Evolutionary conservation across 495 filamentous ascomycete genomes (phyloP), one percentile per base, ranked within the genome.

Genomic region (Oidiodendron maius): DNA sequence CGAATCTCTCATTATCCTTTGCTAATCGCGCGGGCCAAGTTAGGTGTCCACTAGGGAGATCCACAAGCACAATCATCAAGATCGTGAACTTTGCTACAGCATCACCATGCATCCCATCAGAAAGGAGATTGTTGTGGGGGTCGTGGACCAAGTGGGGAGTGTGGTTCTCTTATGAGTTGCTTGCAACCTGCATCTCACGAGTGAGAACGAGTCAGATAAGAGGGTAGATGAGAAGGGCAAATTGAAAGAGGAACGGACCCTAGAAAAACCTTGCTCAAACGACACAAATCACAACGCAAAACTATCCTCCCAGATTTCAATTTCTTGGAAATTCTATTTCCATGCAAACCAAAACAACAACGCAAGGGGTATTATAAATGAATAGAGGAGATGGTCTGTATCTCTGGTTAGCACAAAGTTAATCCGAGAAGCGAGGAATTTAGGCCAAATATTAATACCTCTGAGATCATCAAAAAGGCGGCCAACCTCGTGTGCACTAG

Each of bases 1-100:
- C 58, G 58, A 61, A 61, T 61, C 48, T 61, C 58, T 61, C 54
- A 61, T 57, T 61, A 47, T 44, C n/a, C 26, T 41, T 42, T 44
- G 47, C 54, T 52, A 37, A 12, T 12, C 26, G 52, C 44, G 51
- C 54, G 53, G 58, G 54, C 54, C 37, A 44, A 35, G 54, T 47
- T 50, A 51, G 51, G 45, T 40, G 52, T 57, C 58, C 58, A 48
- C 54, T 51, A 60, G 51, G 54, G 51, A 57, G 30, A 13, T 46
- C 40, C 9, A 47, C 44, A 44, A 54, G 21, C 48, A 53, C 26
- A 39, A 57, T 41, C 58, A 49, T 56, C 53, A 52, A 59, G 48
- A 61, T 57, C 53, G 51, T 52, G 28, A 61, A 55, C 58, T 47
- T 39, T 44, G 48, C 54, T 57, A 49, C 47, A 56, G 58, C 58